Base-by-base conservation (phyloP, 2,329 filamentous ascomycete species). In the Sporothrix brunneoviolacea region DNA sequence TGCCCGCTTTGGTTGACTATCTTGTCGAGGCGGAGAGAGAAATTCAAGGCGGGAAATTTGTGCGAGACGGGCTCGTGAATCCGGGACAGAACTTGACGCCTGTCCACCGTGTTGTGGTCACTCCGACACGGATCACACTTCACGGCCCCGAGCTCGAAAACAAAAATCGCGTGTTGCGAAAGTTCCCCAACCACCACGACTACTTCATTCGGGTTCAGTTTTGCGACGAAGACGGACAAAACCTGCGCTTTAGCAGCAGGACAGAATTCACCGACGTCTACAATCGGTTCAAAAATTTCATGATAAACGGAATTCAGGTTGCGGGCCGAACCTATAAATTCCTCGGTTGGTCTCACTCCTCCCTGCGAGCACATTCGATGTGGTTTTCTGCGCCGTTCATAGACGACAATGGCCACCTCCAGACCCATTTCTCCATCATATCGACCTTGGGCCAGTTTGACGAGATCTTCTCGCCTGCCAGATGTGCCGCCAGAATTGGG, bases 311-410 rank as follows among this genome's bases (percentile, higher is more conserved):
- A 0, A 78, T 94, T 24, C 60, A 67, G 1, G 78, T 91, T 48
- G 85, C 77, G 3, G 85, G 81, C 0, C 71, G 81, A 12, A 61
- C 65, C 1, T 89, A 81, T 59, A 65, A 67, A 0, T 91, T 91
- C 59, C 70, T 91, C 0, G 87, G 87, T 0, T 91, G 90, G 63
- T 90, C 86, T 0, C 84, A 91, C 63, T 91, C 86, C 0, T 90
- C 86, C 0, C 72, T 91, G 4, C 75, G 87, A 12, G 74, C 80
- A 1, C 85, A 88, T 52, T 82, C 83, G 0, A 82, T 78, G 32
- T 90, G 86, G 86, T 76, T 80, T 52, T 69, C 69, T 36, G 73
- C 76, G 0, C 64, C 70, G 0, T 80, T 80, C 44, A 12, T 68
- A 2, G 66, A 65, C 3, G 65, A 64, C 4, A 42, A 65, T 0